Evolutionary conservation across 2,329 filamentous ascomycete genomes (phyloP).

Genomic region (Aureobasidium lini): DNA sequence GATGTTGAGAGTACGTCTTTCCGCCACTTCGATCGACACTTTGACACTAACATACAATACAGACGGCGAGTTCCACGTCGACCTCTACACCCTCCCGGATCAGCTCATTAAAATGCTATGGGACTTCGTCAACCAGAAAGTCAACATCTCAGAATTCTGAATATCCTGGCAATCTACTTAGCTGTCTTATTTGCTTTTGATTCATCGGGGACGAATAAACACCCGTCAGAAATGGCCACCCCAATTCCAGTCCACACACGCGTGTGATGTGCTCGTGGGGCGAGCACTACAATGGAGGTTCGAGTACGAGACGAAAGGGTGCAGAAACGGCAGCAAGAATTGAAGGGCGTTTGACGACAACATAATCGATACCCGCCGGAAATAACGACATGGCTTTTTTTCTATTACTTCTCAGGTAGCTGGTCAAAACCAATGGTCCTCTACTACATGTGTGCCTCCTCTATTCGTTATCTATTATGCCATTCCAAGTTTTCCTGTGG

Average conservation of each 20-base stretch:
- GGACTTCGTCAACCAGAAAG: slow-evolving; percentile 59
- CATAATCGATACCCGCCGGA: slow-evolving; percentile 9
- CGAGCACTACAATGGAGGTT: neutral
- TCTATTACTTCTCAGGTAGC: neutral
- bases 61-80: slow-evolving; percentile 97
- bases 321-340: neutral
- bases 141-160: slow-evolving; percentile 25
- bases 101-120: slow-evolving; percentile 84
- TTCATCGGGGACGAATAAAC: neutral
- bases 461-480: neutral
- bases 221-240: neutral
- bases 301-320: neutral
- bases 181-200: neutral
- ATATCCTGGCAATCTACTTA: neutral
- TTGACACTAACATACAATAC: slow-evolving; percentile 22
- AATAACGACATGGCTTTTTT: slow-evolving; percentile 2
- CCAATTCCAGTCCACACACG: neutral
- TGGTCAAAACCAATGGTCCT: neutral
- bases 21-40: slow-evolving; percentile 13
- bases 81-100: slow-evolving; percentile 95
- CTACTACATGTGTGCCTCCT: neutral
- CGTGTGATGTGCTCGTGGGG: neutral
- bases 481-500: too few species aligned
- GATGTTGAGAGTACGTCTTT: slow-evolving; percentile 79
- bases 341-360: slow-evolving; percentile 6